Conservation (phyloP, 805 yeast species). For the Saccharomycopsis oosterbeekiorum region DNA sequence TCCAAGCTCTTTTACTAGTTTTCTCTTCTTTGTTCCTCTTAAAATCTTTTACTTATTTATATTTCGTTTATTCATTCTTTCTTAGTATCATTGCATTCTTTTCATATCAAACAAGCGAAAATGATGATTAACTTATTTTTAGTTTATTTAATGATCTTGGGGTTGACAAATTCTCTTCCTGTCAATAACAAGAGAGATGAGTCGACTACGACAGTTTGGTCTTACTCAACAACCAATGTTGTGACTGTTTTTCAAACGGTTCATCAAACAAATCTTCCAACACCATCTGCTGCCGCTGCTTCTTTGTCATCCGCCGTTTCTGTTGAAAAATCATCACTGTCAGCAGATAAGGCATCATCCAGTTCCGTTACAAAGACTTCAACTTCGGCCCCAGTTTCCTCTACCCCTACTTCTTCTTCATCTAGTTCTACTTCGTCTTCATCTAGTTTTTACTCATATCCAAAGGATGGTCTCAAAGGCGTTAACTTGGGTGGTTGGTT, state of each 20-base stretch:
- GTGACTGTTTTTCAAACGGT: conserved; percentile 11
- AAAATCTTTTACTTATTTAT: neutral
- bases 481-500: conserved; percentile 69
- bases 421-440: conserved; percentile 5
- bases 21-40: no score
- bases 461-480: conserved; percentile 27
- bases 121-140: neutral
- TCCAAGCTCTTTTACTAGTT: no score
- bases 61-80: neutral
- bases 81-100: neutral
- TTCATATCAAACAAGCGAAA: neutral
- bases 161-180: neutral
- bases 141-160: neutral
- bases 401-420: neutral
- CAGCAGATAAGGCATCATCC: neutral
- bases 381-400: conserved; percentile 3
- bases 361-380: conserved; percentile 2
- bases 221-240: conserved; percentile 5
- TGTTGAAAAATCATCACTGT: conserved; percentile 3
- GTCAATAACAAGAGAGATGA: conserved; percentile 1
- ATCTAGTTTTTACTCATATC: conserved; percentile 11
- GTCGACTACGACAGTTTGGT: conserved; percentile 1
- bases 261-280: conserved; percentile 5
- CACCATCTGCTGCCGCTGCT: conserved; percentile 12
- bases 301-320: conserved; percentile 14